A percentile compares a stretch with the other conserved stretches of the same genome.
These are phyloP conservation scores for Nevesoporus exiguus DNA, from an alignment of 768 basidiomycete genomes.

Conservation along the genomic window DNA sequence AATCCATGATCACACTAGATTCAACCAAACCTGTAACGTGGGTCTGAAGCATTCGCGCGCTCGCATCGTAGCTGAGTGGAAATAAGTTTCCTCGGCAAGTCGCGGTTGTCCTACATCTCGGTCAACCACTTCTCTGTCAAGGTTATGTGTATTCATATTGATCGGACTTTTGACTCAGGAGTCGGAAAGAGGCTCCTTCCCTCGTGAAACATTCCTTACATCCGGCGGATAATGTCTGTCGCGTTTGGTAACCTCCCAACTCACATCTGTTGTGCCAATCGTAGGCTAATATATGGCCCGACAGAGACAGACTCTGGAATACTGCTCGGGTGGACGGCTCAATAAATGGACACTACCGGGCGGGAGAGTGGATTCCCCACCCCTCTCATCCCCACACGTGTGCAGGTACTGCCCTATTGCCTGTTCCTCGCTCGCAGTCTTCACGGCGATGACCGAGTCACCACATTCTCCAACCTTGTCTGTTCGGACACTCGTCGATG, in stretches of 20 bases:
- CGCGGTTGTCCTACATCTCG: background rate
- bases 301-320: background rate
- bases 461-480: background rate
- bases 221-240: background rate
- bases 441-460: slow-evolving; percentile 11
- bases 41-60: background rate
- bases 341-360: background rate
- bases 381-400: background rate
- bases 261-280: background rate
- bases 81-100: background rate
- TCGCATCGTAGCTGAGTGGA: background rate
- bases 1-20: background rate
- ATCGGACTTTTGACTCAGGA: background rate
- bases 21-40: background rate
- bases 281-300: background rate
- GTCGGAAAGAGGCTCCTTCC: background rate
- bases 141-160: background rate
- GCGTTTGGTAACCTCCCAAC: background rate
- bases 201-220: background rate
- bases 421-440: background rate
- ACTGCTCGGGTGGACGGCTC: background rate
- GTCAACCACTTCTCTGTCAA: background rate
- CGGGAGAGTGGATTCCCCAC: background rate
- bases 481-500: background rate
- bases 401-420: background rate